Base-by-base conservation (phyloP, 2,329 filamentous ascomycete species). In the Ascochyta viciae-villosae region DNA sequence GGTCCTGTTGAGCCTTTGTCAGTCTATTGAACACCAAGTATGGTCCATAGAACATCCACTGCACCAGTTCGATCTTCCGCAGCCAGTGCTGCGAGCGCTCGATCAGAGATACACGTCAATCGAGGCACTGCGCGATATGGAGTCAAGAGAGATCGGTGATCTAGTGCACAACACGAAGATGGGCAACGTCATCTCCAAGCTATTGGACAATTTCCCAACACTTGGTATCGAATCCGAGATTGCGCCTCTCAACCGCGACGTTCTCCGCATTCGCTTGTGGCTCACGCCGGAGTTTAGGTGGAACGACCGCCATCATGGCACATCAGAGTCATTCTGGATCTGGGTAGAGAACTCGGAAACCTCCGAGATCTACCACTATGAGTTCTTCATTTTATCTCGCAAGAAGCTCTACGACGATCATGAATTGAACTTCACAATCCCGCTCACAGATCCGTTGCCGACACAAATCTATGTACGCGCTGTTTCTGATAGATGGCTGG, bases 311-410 rank as follows among this genome's bases (percentile, higher is more conserved):
- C 86, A 96, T 56, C 93, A 99, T 71, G 96, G 96, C 16, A 92
- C 88, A 3, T 97, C 94, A 0, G 95, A 99, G 71, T 94, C 94
- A 4, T 99, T 96, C 78, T 99, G 96, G 85, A 89, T 99, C 54
- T 99, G 95, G 96, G 94, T 99, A 3, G 95, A 99, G 75, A 96
- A 98, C 73, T 97, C 94, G 0, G 95, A 98, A 67, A 97, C 93
- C 0, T 93, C 92, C 0, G 93, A 98, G 75, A 98, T 99, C 37
- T 98, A 96, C 68, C 95, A 99, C 68, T 91, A 98, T 63, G 95
- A 99, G 74, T 97, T 89, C 76, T 98, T 99, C 77, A 95, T 99
- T 53, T 83, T 99, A 6, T 96, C 87, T 59, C 85, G 92, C 61
- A 91, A 87, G 76, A 97, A 96, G 81, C 82, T 99, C 2, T 87